Conservation (phyloP, 108 stramenopile genomes). For the Nitzschia sp. region DNA sequence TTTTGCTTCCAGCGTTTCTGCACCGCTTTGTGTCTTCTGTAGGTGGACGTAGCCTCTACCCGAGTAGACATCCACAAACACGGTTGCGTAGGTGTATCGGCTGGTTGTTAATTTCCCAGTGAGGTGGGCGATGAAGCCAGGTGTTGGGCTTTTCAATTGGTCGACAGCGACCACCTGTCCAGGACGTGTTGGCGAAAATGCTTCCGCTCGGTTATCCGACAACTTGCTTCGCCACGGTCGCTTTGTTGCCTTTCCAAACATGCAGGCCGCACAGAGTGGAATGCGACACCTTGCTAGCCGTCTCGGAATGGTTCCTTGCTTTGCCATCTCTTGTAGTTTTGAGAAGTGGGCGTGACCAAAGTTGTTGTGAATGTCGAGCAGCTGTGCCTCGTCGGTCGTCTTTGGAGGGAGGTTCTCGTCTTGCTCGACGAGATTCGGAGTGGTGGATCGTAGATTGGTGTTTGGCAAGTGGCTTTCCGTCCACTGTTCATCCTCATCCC, state of each 20-base stretch:
- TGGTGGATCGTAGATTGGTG: background rate
- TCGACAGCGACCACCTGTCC: slow-evolving; percentile 43
- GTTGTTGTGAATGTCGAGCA: background rate
- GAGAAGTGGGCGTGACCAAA: background rate
- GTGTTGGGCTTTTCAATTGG: slow-evolving; percentile 40
- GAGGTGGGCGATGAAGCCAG: slow-evolving; percentile 46
- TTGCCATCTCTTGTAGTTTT: slow-evolving; percentile 35
- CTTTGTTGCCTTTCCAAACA: slow-evolving; percentile 19
- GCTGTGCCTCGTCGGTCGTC: background rate
- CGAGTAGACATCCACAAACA: slow-evolving; percentile 41
- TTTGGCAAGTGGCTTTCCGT: background rate
- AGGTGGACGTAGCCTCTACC: slow-evolving; percentile 37
- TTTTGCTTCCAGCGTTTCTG: slow-evolving; percentile 42
- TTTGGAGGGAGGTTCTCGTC: background rate
- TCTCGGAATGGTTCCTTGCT: slow-evolving; percentile 30
- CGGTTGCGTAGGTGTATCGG: slow-evolving; percentile 33
- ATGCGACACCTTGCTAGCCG: slow-evolving; percentile 20
- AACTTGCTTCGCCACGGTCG: slow-evolving; percentile 16
- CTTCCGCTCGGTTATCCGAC: background rate
- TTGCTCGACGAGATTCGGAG: background rate
- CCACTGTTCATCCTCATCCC: background rate
- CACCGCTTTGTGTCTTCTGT: slow-evolving; percentile 13
- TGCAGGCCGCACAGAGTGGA: slow-evolving; percentile 33
- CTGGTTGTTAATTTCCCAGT: slow-evolving; percentile 29
- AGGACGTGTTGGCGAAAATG: background rate